phyloP scores from a whole-genome alignment of 768 basidiomycete species.

The Multifurca ochricompacta region DNA sequence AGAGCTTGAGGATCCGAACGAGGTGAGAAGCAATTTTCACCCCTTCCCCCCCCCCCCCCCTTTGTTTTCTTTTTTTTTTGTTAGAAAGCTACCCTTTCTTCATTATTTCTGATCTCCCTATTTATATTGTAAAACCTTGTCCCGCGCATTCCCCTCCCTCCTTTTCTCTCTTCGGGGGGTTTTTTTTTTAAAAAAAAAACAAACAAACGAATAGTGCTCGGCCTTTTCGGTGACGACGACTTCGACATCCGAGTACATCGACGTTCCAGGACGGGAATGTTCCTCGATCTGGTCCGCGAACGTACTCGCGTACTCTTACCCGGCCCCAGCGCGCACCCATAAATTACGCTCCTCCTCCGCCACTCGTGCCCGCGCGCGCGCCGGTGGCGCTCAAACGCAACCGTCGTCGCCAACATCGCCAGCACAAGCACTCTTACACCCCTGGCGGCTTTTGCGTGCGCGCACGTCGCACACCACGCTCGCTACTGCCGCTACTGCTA shows the following conservation, averaged over 20 bases:
- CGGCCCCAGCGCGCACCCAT: neutral
- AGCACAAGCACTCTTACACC: constrained; percentile 22
- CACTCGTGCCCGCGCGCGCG: neutral
- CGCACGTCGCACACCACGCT: constrained; percentile 12
- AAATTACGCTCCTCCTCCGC: neutral
- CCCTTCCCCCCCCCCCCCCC: fast-evolving
- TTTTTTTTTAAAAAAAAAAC: no score
- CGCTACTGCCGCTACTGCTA: neutral
- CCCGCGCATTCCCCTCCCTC: neutral
- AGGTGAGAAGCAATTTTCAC: no score
- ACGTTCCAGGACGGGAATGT: constrained; percentile 22
- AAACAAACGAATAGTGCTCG: constrained; percentile 27
- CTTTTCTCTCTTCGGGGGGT: neutral
- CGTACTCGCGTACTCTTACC: constrained; percentile 16
- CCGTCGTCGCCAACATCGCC: constrained; percentile 19
- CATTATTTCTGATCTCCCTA: no score
- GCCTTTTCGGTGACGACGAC: constrained; percentile 32
- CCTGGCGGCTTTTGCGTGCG: constrained; percentile 11
- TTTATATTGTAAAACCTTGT: no score
- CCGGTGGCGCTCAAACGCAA: constrained; percentile 1
- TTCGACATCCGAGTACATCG: constrained; percentile 30
- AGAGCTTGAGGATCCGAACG: constrained; percentile 15
- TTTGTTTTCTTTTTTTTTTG: neutral
- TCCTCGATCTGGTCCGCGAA: constrained; percentile 15
- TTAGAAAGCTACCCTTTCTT: no score